Conservation (phyloP, 139 green algal genomes). For the Micromonas commoda region DNA sequence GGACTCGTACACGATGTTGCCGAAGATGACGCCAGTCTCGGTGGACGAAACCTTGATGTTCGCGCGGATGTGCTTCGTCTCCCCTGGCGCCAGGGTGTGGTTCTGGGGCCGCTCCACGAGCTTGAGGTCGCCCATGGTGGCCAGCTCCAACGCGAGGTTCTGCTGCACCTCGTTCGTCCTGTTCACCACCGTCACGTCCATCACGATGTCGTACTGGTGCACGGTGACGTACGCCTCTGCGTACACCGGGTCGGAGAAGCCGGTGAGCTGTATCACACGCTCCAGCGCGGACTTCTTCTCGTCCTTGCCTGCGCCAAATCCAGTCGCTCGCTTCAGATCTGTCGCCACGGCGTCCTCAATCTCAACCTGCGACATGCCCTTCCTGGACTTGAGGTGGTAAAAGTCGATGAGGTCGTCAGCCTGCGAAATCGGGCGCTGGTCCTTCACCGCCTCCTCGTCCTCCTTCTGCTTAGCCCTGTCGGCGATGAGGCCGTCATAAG, state of each 20-base stretch:
- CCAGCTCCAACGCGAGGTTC: conserved; percentile 92
- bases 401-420: conserved; percentile 82
- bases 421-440: conserved; percentile 43
- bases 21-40: conserved; percentile 98
- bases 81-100: conserved; percentile 76
- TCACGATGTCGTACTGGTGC: conserved; percentile 97
- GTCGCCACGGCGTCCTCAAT: conserved; percentile 74
- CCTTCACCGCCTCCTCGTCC: conserved; percentile 54
- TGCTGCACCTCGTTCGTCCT: conserved; percentile 69
- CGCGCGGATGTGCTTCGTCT: conserved; percentile 71
- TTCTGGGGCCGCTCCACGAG: conserved; percentile 93
- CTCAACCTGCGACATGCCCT: conserved; percentile 68
- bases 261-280: conserved; percentile 93
- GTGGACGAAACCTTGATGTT: conserved; percentile 98
- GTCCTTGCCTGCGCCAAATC: conserved; percentile 43
- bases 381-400: conserved; percentile 65
- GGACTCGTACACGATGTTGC: conserved; percentile 96
- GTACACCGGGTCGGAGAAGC: conserved; percentile 85
- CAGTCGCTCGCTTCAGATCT: conserved; percentile 76
- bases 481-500: conserved; percentile 71
- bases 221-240: conserved; percentile 83
- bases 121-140: conserved; percentile 98
- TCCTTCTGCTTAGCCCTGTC: conserved; percentile 56
- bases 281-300: conserved; percentile 57
- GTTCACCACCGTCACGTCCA: conserved; percentile 94